phyloP scores from a whole-genome alignment of 225 moss, liverwort and hornwort species.

The Climacium dendroides region DNA sequence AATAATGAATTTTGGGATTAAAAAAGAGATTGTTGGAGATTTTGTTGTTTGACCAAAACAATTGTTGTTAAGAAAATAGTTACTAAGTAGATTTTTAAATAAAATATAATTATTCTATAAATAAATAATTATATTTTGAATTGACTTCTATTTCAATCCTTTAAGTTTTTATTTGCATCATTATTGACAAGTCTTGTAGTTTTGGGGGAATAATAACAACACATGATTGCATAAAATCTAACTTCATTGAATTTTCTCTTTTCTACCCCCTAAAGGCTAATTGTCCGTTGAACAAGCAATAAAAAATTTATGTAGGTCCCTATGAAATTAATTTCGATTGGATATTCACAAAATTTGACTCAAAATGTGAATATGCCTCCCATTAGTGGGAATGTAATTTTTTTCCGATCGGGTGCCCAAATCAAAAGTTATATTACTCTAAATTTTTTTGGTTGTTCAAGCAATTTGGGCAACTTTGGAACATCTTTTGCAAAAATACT shows the following conservation, averaged over 20 bases:
- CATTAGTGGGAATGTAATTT: too few relatives aligned
- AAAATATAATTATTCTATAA: neutral
- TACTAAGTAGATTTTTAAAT: neutral
- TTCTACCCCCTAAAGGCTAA: too few relatives aligned
- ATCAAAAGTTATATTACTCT: too few relatives aligned
- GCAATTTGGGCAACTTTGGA: too few relatives aligned
- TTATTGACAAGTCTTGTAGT: neutral
- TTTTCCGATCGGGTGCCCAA: too few relatives aligned
- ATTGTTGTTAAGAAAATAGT: neutral
- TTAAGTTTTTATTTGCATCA: neutral
- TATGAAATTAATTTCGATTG: too few relatives aligned
- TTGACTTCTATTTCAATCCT: neutral
- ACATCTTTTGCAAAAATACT: too few relatives aligned
- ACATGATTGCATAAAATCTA: neutral
- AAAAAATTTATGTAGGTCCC: too few relatives aligned
- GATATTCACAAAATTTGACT: too few relatives aligned
- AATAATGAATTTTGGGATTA: neutral
- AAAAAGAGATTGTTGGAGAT: neutral
- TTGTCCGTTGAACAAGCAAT: too few relatives aligned
- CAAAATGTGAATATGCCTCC: too few relatives aligned
- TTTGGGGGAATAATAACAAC: neutral
- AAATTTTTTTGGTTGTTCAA: too few relatives aligned
- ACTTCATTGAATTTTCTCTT: neutral
- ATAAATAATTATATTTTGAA: rapidly evolving
- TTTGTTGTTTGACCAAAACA: rapidly evolving